These are phyloP conservation scores for Cylindrotheca fusiformis DNA, from an alignment of 108 stramenopile species.

Conservation along the genomic window DNA sequence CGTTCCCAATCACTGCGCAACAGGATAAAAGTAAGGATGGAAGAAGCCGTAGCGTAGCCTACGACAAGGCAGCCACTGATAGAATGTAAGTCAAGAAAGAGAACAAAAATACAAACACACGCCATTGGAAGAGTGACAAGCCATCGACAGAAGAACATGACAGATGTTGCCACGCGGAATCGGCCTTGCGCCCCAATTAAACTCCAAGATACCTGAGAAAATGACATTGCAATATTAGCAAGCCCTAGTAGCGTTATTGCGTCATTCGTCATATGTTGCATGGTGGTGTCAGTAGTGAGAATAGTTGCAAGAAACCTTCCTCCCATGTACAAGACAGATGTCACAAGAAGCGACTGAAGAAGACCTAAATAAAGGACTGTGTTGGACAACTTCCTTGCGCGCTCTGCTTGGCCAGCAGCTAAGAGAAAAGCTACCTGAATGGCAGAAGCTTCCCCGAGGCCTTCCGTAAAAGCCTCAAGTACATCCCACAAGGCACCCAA, in stretches of 20 bases:
- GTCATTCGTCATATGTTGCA: constrained; percentile 55
- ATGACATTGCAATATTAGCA: constrained; percentile 63
- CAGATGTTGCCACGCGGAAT: constrained; percentile 49
- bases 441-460: constrained; percentile 70
- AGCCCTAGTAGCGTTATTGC: constrained; percentile 63
- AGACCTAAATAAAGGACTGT: constrained; percentile 49
- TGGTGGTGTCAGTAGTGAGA: constrained; percentile 53
- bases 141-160: constrained; percentile 46
- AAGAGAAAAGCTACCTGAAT: constrained; percentile 63
- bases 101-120: constrained; percentile 34
- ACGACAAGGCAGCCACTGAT: constrained; percentile 43
- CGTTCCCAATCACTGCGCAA: constrained; percentile 54
- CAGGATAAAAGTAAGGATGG: constrained; percentile 33
- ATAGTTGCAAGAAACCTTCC: constrained; percentile 34
- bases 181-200: constrained; percentile 64
- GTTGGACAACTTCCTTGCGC: constrained; percentile 53
- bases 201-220: constrained; percentile 60
- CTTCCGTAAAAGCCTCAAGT: constrained; percentile 70
- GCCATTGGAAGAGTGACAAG: constrained; percentile 60
- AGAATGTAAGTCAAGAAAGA: constrained; percentile 38
- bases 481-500: constrained; percentile 72
- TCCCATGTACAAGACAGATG: constrained; percentile 47
- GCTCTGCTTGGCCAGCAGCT: constrained; percentile 39
- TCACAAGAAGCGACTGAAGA: constrained; percentile 42
- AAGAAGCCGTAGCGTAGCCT: constrained; percentile 49